Percentiles rank a stretch among this genome's conserved stretches.
phyloP scores from a whole-genome alignment of 768 basidiomycete species.

The Agrocybe praecox region DNA sequence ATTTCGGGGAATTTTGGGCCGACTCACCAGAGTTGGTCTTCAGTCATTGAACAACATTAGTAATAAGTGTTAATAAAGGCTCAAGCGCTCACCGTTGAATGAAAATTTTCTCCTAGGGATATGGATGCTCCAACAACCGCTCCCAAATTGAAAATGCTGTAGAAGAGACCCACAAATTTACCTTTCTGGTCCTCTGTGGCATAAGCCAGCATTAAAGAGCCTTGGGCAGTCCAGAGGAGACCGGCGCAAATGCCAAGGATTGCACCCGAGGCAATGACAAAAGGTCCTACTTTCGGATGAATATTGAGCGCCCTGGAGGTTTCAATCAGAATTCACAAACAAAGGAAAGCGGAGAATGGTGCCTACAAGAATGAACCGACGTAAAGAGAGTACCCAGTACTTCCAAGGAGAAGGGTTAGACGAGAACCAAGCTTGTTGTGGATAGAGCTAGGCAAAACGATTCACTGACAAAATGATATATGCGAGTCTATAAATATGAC shows the following conservation, averaged over 20 bases:
- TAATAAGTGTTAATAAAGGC: conserved; percentile 7
- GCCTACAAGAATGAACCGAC: conserved; percentile 73
- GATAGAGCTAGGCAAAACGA: conserved; percentile 50
- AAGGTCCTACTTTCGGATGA: conserved; percentile 58
- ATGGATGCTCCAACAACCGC: conserved; percentile 80
- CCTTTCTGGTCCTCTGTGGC: conserved; percentile 82
- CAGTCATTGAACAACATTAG: not conserved
- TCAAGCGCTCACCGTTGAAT: conserved; percentile 50
- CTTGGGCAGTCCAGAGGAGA: conserved; percentile 83
- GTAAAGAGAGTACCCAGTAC: conserved; percentile 75
- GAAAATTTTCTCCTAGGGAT: conserved; percentile 70
- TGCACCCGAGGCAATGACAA: conserved; percentile 75
- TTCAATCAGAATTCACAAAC: not conserved
- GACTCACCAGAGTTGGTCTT: no score
- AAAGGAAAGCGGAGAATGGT: not conserved
- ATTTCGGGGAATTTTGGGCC: no score
- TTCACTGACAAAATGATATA: conserved; percentile 40
- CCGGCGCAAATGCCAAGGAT: conserved; percentile 73
- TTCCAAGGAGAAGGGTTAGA: conserved; percentile 74
- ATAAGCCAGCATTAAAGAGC: conserved; percentile 81
- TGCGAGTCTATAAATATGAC: conserved; percentile 13
- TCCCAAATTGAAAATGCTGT: conserved; percentile 83
- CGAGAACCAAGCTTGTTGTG: conserved; percentile 83
- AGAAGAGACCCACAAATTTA: conserved; percentile 76
- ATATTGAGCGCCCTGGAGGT: conserved; percentile 67